phyloP scores from a whole-genome alignment of 2,329 filamentous ascomycete genomes.

The Trichophyton benhamiae region DNA sequence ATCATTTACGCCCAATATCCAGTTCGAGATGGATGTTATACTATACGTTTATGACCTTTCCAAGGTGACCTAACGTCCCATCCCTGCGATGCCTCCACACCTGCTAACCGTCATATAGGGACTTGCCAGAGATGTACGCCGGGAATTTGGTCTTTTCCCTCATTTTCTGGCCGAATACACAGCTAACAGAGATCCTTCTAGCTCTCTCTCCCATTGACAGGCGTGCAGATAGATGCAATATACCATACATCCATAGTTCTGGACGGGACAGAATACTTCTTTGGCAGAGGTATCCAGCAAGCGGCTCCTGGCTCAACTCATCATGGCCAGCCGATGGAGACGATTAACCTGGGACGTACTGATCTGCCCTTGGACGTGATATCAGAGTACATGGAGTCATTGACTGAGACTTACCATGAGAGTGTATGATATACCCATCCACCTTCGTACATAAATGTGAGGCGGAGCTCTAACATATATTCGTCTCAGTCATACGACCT shows the following conservation, averaged over 20 bases:
- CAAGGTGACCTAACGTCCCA: slow-evolving; percentile 23
- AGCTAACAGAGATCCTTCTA: slow-evolving; percentile 16
- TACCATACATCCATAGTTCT: slow-evolving; percentile 91
- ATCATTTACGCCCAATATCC: too few species aligned
- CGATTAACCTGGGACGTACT: slow-evolving; percentile 61
- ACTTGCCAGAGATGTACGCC: slow-evolving; percentile 41
- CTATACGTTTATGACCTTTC: slow-evolving; percentile 72
- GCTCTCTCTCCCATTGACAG: slow-evolving; percentile 49
- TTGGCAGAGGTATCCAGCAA: slow-evolving; percentile 74
- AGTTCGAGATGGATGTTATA: slow-evolving; percentile 54
- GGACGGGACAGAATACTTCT: slow-evolving; percentile 76
- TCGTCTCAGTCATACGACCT: slow-evolving; percentile 63
- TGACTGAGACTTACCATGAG: slow-evolving; percentile 69
- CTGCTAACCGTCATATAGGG: slow-evolving; percentile 29
- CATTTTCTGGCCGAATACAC: neutral
- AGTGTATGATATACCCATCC: slow-evolving; percentile 41
- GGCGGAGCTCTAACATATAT: neutral
- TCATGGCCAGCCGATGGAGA: slow-evolving; percentile 70
- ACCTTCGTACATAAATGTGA: neutral
- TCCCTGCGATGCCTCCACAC: neutral
- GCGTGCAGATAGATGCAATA: slow-evolving; percentile 71
- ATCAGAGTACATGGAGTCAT: slow-evolving; percentile 72
- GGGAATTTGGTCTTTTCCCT: slow-evolving; percentile 1
- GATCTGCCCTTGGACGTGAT: slow-evolving; percentile 69
- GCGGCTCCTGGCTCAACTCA: slow-evolving; percentile 73